Evolutionary conservation across 371 early-diverging fungal species (phyloP).

Genomic region (Nosema granulosis): DNA sequence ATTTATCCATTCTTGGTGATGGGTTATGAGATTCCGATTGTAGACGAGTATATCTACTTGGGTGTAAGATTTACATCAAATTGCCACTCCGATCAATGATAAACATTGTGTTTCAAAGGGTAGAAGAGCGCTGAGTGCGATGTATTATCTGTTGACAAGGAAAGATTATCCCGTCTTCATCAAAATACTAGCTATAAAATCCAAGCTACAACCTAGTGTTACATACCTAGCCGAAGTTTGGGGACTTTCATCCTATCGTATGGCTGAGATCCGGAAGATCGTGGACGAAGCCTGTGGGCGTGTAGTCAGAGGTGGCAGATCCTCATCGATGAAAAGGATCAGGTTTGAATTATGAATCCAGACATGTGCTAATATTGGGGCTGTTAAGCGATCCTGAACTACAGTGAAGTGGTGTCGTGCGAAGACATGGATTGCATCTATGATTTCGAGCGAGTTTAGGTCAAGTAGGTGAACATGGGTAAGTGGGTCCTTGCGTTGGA

Average conservation of each 20-base stretch:
- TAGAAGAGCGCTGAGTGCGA: neutral
- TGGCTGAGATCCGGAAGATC: neutral
- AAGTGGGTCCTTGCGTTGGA: neutral
- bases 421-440: slow-evolving; percentile 5
- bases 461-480: slow-evolving; percentile 9
- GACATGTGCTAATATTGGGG: neutral
- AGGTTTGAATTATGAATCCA: neutral
- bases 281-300: neutral
- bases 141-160: neutral
- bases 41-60: slow-evolving; percentile 6
- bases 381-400: slow-evolving; percentile 12
- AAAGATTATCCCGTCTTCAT: neutral
- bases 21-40: neutral
- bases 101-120: slow-evolving; percentile 1
- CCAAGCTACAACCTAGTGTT: neutral
- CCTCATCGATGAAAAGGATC: neutral
- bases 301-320: neutral
- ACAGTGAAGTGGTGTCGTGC: neutral
- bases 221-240: slow-evolving; percentile 10
- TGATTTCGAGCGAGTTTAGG: neutral
- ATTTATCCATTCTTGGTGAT: neutral
- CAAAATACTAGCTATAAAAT: neutral
- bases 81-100: neutral
- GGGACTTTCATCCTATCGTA: neutral
- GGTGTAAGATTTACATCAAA: slow-evolving; percentile 5